These are phyloP conservation scores for Eucalyptus erythrocorys DNA, from an alignment of 345 rosid species.

Conservation along the genomic window DNA sequence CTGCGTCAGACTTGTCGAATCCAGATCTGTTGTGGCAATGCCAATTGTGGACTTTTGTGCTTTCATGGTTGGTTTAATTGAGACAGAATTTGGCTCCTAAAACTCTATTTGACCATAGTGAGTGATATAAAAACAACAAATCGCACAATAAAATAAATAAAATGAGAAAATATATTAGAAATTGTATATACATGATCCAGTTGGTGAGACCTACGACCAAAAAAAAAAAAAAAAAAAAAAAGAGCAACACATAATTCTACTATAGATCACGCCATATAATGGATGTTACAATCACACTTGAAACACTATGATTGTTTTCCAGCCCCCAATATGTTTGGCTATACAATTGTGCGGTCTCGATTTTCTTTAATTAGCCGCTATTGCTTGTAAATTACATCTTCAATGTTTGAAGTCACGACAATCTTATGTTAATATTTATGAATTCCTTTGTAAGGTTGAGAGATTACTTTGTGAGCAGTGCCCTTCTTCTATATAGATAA, in stretches of 20 bases:
- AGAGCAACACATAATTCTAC: no score
- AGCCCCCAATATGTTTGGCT: no score
- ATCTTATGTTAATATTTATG: no score
- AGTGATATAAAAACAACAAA: no score
- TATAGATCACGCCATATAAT: rapidly evolving
- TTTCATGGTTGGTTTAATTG: not conserved
- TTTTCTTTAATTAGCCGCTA: not conserved
- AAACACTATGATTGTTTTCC: not conserved
- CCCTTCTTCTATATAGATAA: not conserved
- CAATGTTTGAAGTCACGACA: rapidly evolving
- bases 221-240: no score
- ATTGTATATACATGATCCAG: no score
- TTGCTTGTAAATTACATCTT: not conserved
- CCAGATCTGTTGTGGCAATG: not conserved
- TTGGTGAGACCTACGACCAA: not conserved
- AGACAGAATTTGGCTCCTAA: not conserved
- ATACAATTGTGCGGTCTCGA: not conserved
- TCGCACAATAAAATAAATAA: no score
- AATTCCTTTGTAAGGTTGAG: not conserved
- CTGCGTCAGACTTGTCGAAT: not conserved
- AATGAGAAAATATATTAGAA: not conserved
- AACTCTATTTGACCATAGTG: not conserved
- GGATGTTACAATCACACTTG: rapidly evolving
- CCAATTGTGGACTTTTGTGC: not conserved
- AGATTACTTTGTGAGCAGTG: not conserved